A percentile compares a stretch with the other conserved stretches of the same genome.
These are phyloP conservation scores for Aphanomyces invadans DNA, from an alignment of 352 stramenopile species.

Conservation along the genomic window DNA sequence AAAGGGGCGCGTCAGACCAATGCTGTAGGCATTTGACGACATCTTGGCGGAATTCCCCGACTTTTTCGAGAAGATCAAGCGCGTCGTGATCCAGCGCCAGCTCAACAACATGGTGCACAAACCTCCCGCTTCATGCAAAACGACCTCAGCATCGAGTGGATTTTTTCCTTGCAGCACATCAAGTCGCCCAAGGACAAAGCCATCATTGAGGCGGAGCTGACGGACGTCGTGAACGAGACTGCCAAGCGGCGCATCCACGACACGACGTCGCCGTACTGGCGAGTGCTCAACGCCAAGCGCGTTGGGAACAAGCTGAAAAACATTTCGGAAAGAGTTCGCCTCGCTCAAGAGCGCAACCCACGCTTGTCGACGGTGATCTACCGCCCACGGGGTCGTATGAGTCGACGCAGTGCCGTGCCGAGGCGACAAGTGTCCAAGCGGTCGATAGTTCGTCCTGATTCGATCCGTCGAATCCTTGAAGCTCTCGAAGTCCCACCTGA, in stretches of 20 bases:
- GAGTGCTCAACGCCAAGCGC: constrained; percentile 73
- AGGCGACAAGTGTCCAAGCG: neutral
- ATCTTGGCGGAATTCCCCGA: constrained; percentile 72
- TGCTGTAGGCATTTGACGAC: constrained; percentile 50
- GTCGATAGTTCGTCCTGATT: neutral
- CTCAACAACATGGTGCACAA: constrained; percentile 60
- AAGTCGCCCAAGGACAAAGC: constrained; percentile 58
- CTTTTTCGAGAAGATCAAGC: constrained; percentile 74
- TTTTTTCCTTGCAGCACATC: constrained; percentile 39
- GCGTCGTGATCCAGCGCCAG: constrained; percentile 71
- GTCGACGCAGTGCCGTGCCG: neutral
- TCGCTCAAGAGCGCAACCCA: constrained; percentile 1
- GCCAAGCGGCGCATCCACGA: constrained; percentile 52
- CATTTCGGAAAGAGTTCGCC: constrained; percentile 39
- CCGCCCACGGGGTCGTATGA: neutral
- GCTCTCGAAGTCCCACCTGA: neutral
- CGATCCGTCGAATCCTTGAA: constrained; percentile 3
- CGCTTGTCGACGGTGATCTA: neutral
- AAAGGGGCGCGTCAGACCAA: too few species aligned
- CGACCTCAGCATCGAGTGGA: too few species aligned
- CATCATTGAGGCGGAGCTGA: constrained; percentile 72
- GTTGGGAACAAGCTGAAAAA: constrained; percentile 73
- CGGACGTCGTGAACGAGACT: constrained; percentile 67
- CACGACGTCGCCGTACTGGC: constrained; percentile 47
- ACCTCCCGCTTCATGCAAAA: too few species aligned